phyloP scores from a whole-genome alignment of 306 rosid genomes.

The Cercis canadensis region DNA sequence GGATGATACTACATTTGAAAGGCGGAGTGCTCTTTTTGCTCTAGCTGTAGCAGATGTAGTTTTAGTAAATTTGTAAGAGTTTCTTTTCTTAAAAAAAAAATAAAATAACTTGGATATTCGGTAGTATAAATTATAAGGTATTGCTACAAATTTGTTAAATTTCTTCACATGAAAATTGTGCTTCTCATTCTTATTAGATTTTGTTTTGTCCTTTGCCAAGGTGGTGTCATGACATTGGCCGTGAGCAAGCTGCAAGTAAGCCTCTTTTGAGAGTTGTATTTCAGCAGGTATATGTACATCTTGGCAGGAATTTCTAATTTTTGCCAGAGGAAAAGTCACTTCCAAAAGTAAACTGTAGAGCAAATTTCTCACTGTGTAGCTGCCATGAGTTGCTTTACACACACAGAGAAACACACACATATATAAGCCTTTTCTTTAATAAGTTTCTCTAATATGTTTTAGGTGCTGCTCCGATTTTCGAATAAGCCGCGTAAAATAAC shows the following conservation, averaged over 20 bases:
- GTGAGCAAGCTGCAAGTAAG: slow-evolving; percentile 76
- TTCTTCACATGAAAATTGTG: not conserved
- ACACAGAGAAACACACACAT: too few species aligned
- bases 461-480: slow-evolving; percentile 73
- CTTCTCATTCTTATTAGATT: not conserved
- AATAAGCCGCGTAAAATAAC: slow-evolving; percentile 67
- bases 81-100: not conserved
- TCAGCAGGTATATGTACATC: slow-evolving; percentile 45
- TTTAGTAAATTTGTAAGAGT: slow-evolving; percentile 61
- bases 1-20: slow-evolving; percentile 74
- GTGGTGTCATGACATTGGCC: slow-evolving; percentile 81
- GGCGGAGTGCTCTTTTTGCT: slow-evolving; percentile 75
- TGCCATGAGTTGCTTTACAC: too few species aligned
- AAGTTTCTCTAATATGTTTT: not conserved
- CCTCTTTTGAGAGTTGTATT: slow-evolving; percentile 68
- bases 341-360: too few species aligned
- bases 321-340: too few species aligned
- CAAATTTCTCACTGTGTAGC: too few species aligned
- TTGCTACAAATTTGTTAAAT: not conserved
- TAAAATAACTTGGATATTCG: too few species aligned
- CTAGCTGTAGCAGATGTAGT: slow-evolving; percentile 72
- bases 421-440: too few species aligned
- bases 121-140: too few species aligned
- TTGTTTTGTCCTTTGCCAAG: slow-evolving; percentile 29
- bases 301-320: not conserved